A percentile compares a stretch with the other conserved stretches of the same genome.
phyloP scores from a whole-genome alignment of 306 rosid genomes.

The Cucurbita maxima region DNA sequence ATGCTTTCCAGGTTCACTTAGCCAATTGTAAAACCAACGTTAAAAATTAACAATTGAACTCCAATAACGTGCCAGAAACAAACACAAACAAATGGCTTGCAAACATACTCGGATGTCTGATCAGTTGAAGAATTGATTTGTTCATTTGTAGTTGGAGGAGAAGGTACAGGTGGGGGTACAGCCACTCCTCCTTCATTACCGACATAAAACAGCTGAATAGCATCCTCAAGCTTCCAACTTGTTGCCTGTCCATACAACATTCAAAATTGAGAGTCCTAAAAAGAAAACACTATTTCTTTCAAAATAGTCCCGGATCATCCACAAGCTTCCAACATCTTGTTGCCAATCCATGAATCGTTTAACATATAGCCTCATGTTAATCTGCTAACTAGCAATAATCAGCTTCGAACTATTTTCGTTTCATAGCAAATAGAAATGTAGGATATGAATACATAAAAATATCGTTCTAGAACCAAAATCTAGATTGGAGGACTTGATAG shows the following conservation, averaged over 20 bases:
- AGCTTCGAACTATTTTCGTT: neutral
- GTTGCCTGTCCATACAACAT: constrained; percentile 55
- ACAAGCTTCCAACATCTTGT: neutral
- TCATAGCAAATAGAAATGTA: neutral
- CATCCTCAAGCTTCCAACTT: constrained; percentile 90
- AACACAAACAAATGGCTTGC: neutral
- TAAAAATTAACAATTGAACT: neutral
- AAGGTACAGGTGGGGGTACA: constrained; percentile 11
- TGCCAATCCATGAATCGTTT: neutral
- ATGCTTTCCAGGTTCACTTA: constrained; percentile 35
- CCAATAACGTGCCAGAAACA: neutral
- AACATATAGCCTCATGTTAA: neutral
- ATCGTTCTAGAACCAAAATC: neutral
- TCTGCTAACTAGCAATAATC: neutral
- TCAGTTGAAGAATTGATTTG: constrained; percentile 25
- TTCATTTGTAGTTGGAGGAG: constrained; percentile 21
- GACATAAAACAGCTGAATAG: constrained; percentile 72
- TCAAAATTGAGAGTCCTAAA: neutral
- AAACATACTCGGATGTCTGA: constrained; percentile 25
- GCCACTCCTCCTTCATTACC: constrained; percentile 48
- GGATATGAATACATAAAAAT: neutral
- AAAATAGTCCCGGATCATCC: neutral
- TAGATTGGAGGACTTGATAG: neutral
- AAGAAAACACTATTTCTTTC: neutral
- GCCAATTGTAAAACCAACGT: neutral